Percentiles rank a stretch among this genome's conserved stretches.
These are phyloP conservation scores for Chytridiales sp. DNA, from an alignment of 371 early-diverging fungal species.

Conservation along the genomic window DNA sequence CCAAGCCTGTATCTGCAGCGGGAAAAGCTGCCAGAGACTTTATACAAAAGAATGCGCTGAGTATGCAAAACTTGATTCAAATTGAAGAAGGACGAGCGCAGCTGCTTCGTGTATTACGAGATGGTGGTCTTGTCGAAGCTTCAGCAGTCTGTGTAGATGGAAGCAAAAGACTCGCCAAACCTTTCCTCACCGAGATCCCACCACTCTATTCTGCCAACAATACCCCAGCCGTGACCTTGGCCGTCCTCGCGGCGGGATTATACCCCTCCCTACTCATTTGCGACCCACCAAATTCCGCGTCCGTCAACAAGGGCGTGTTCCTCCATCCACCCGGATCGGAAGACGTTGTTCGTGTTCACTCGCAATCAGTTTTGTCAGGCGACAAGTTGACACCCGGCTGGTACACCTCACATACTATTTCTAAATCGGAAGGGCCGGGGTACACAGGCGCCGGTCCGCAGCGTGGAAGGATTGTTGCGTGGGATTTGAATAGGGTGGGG, in stretches of 20 bases:
- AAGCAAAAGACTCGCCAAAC: neutral
- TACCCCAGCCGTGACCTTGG: neutral
- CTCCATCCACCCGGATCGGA: neutral
- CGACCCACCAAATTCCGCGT: neutral
- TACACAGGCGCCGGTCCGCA: neutral
- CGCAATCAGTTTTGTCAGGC: slow-evolving; percentile 1
- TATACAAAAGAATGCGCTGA: slow-evolving; percentile 14
- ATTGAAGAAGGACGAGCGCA: slow-evolving; percentile 36
- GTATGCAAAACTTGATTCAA: slow-evolving; percentile 20
- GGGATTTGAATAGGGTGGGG: slow-evolving; percentile 23
- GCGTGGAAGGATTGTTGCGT: slow-evolving; percentile 18
- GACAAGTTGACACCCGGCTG: slow-evolving; percentile 2
- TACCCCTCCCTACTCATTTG: slow-evolving; percentile 9
- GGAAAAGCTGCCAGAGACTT: slow-evolving; percentile 14
- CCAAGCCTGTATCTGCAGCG: too few relatives aligned
- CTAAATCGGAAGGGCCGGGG: slow-evolving; percentile 2
- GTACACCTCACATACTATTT: slow-evolving; percentile 11
- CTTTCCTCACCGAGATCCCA: neutral
- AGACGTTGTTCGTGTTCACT: slow-evolving; percentile 10
- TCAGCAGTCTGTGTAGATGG: slow-evolving; percentile 4
- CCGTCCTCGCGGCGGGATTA: slow-evolving; percentile 11
- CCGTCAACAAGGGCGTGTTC: neutral
- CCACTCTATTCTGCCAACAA: neutral
- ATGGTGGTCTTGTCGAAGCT: slow-evolving; percentile 13
- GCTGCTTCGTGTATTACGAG: slow-evolving; percentile 23